phyloP scores from a whole-genome alignment of 768 basidiomycete species.

The Hygrophorus pudorinus region DNA sequence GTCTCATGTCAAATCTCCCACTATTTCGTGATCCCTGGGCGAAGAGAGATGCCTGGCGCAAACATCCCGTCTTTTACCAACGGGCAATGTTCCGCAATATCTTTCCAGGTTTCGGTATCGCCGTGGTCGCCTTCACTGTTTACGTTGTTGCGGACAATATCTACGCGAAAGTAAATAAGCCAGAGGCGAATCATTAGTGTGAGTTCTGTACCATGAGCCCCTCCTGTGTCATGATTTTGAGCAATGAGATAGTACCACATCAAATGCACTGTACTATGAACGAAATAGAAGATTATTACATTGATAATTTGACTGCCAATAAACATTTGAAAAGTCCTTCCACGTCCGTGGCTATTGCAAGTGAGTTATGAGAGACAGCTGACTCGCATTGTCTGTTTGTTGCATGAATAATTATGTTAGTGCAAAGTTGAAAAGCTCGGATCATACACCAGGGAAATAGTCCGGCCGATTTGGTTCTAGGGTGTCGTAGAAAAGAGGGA shows the following conservation, averaged over 20 bases:
- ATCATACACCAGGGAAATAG: neutral
- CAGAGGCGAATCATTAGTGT: slow-evolving; percentile 17
- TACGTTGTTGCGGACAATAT: slow-evolving; percentile 85
- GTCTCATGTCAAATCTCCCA: slow-evolving; percentile 54
- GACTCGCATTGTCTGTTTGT: too few species aligned
- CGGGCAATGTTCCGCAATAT: slow-evolving; percentile 82
- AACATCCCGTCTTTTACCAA: slow-evolving; percentile 79
- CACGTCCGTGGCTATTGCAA: too few species aligned
- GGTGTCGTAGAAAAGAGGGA: slow-evolving; percentile 13
- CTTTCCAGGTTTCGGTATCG: slow-evolving; percentile 94
- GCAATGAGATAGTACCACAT: too few species aligned
- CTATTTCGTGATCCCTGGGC: slow-evolving; percentile 93
- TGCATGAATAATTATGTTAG: too few species aligned
- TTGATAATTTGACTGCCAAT: too few species aligned
- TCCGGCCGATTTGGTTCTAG: neutral
- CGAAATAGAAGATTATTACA: too few species aligned
- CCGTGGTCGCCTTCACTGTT: slow-evolving; percentile 81
- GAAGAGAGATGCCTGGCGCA: slow-evolving; percentile 87
- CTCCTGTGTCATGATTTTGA: neutral
- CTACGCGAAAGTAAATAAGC: slow-evolving; percentile 29
- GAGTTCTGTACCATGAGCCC: neutral
- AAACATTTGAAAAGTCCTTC: too few species aligned
- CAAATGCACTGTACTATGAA: too few species aligned
- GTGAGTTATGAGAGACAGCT: too few species aligned
- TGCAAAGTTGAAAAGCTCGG: too few species aligned